A percentile compares a stretch with the other conserved stretches of the same genome.
These are phyloP conservation scores for Serendipita indica DNA, from an alignment of 768 basidiomycete genomes.

Conservation along the genomic window DNA sequence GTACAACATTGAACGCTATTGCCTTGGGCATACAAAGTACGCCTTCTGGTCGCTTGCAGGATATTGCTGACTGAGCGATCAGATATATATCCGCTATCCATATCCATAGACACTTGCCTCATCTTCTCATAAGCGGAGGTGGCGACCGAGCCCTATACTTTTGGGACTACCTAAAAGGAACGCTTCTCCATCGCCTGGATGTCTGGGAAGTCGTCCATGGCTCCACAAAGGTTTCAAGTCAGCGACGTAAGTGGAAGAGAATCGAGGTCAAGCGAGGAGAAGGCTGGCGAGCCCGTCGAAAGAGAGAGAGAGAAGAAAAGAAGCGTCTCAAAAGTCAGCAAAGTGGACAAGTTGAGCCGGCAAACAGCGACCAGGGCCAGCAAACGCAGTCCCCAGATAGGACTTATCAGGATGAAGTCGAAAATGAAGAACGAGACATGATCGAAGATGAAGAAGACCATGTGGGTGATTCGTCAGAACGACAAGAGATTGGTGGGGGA, in stretches of 20 bases:
- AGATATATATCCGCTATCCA: constrained; percentile 80
- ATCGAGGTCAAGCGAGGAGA: constrained; percentile 24
- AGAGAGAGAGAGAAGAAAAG: constrained; percentile 13
- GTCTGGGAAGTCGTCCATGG: constrained; percentile 29
- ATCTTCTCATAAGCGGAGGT: constrained; percentile 65
- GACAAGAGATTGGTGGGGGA: too few species aligned
- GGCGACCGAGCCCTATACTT: constrained; percentile 64
- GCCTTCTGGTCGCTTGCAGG: constrained; percentile 17
- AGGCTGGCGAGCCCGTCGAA: constrained; percentile 20
- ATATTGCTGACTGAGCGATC: not conserved
- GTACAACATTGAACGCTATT: constrained; percentile 71
- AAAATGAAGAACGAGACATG: constrained; percentile 16
- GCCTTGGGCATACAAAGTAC: constrained; percentile 72
- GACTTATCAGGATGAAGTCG: not conserved
- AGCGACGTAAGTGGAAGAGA: constrained; percentile 19
- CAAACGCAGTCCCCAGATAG: not conserved
- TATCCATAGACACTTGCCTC: constrained; percentile 35
- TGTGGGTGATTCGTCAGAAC: too few species aligned
- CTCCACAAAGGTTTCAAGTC: constrained; percentile 26
- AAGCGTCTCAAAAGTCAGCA: not conserved
- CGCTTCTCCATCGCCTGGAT: constrained; percentile 34
- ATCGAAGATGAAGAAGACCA: too few species aligned
- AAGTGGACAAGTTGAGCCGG: not conserved
- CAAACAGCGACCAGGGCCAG: not conserved
- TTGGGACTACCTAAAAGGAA: constrained; percentile 68